Base-by-base conservation (phyloP, 345 rosid species). In the Linum usitatissimum region DNA sequence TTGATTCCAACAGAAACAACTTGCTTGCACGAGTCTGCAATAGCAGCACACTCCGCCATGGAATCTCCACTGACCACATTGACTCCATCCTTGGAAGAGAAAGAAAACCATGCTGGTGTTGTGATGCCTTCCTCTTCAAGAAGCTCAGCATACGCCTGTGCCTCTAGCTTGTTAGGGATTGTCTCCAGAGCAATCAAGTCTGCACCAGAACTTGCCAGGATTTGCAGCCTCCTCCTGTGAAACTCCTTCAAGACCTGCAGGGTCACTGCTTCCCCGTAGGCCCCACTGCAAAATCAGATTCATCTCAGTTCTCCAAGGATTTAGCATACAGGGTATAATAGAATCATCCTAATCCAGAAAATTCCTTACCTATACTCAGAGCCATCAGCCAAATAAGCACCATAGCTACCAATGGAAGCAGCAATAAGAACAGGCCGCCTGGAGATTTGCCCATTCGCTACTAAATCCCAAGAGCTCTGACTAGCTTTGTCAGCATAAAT, bases 351-450 rank as follows among this genome's bases (percentile, higher is more conserved):
- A 1, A 34, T 7, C 38, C 38, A 13, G 55, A 7, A 0, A 6
- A 8, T 6, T 4, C 6, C 21, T 68, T 40, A 83, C 96, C 90
- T 88, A 65, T 91, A 91, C 69, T 91, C 98, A 3, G 98, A 88
- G 8, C 95, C 98, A 77, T 88, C 96, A 21, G 96, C 90, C 71
- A 91, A 80, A 80, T 82, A 86, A 73, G 96, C 98, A 12, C 96
- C 98, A 66, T 91, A 91, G 78, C 95, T 91, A 64, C 98, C 96
- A 12, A 91, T 80, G n/a, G 96, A 91, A 61, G 92, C 95, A 51
- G 96, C 96, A 6, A 91, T 82, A 5, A 91, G 72, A 75, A 88
- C 61, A 0, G 98, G 95, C 40, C 76, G 80, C 28, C 63, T 68
- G 8, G 80, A 51, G 30, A 42, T 17, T 5, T 60, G 66, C 65